These are phyloP conservation scores for Cadophora malorum DNA, from an alignment of 2,329 filamentous ascomycete genomes.

Conservation along the genomic window DNA sequence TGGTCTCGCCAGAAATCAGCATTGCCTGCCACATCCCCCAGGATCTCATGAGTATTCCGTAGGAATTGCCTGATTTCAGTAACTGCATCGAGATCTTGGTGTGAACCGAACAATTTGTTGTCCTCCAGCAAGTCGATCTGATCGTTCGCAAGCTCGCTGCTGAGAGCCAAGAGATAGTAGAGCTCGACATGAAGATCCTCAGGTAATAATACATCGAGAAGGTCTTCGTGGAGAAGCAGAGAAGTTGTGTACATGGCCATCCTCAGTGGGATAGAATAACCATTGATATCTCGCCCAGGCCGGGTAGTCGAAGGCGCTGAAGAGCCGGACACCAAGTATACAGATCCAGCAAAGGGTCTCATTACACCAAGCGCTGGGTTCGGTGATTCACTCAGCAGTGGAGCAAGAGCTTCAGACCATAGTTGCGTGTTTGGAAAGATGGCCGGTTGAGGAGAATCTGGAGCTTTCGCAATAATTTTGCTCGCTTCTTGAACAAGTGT, in stretches of 20 bases:
- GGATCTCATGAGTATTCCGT: constrained; percentile 20
- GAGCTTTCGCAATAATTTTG: constrained; percentile 47
- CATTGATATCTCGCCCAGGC: constrained; percentile 65
- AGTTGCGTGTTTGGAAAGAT: constrained; percentile 68
- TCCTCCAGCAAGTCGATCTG: constrained; percentile 53
- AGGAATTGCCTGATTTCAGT: constrained; percentile 34
- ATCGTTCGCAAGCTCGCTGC: constrained; percentile 58
- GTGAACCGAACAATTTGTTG: constrained; percentile 55
- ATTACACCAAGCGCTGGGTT: constrained; percentile 75
- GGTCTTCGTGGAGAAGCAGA: constrained; percentile 49
- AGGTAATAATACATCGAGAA: constrained; percentile 51
- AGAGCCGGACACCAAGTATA: constrained; percentile 62
- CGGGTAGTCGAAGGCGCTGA: constrained; percentile 30
- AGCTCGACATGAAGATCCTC: constrained; percentile 55
- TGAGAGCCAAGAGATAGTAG: constrained; percentile 58
- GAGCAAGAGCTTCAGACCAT: constrained; percentile 70
- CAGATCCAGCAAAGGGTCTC: constrained; percentile 72
- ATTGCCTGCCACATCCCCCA: constrained; percentile 42
- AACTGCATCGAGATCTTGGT: constrained; percentile 47
- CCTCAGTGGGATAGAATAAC: constrained; percentile 74
- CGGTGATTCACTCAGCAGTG: constrained; percentile 59
- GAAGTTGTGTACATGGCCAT: constrained; percentile 74
- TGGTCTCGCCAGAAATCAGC: constrained; percentile 53
- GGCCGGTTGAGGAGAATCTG: constrained; percentile 39
- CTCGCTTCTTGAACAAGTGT: constrained; percentile 59